These are phyloP conservation scores for Arabidopsis lyrata DNA, from an alignment of 441 rosid genomes.

Conservation along the genomic window DNA sequence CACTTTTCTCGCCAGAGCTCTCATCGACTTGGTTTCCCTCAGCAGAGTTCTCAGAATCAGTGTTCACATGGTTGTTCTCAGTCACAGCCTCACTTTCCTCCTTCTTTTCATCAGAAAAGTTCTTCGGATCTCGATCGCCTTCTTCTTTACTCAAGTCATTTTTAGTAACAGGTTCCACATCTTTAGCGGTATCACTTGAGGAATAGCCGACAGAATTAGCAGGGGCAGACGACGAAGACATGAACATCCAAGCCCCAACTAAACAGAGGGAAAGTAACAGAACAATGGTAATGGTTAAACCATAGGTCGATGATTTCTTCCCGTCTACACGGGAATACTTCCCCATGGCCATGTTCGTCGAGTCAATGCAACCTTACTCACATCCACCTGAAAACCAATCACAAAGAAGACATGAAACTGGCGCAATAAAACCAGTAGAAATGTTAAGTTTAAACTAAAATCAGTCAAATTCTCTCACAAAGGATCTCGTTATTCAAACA, in stretches of 20 bases:
- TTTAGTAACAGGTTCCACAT: conserved; percentile 41
- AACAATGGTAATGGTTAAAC: conserved; percentile 51
- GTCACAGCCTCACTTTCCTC: conserved; percentile 24
- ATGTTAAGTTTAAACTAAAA: background rate
- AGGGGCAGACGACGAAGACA: conserved; percentile 55
- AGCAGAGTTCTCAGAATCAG: conserved; percentile 42
- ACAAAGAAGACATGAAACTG: conserved; percentile 3
- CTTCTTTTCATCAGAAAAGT: conserved; percentile 22
- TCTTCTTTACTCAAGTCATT: conserved; percentile 38
- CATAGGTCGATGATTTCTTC: conserved; percentile 58
- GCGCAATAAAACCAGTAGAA: background rate
- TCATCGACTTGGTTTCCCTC: conserved; percentile 52
- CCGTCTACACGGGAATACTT: conserved; percentile 64
- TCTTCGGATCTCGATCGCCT: background rate
- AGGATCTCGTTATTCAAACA: conserved; percentile 24
- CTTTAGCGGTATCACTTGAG: conserved; percentile 38
- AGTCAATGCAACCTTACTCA: conserved; percentile 10
- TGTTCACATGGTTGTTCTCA: conserved; percentile 38
- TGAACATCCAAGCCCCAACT: conserved; percentile 67
- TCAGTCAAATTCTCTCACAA: conserved; percentile 3
- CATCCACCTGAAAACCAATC: conserved; percentile 44
- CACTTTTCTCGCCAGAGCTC: conserved; percentile 48
- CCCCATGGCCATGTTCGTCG: conserved; percentile 52
- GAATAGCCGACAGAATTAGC: conserved; percentile 44
- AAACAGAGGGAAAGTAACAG: conserved; percentile 53